Evolutionary conservation across 2,329 filamentous ascomycete species (phyloP), one percentile per base, ranked within the genome.

Genomic region (Plectosphaerella plurivora): DNA sequence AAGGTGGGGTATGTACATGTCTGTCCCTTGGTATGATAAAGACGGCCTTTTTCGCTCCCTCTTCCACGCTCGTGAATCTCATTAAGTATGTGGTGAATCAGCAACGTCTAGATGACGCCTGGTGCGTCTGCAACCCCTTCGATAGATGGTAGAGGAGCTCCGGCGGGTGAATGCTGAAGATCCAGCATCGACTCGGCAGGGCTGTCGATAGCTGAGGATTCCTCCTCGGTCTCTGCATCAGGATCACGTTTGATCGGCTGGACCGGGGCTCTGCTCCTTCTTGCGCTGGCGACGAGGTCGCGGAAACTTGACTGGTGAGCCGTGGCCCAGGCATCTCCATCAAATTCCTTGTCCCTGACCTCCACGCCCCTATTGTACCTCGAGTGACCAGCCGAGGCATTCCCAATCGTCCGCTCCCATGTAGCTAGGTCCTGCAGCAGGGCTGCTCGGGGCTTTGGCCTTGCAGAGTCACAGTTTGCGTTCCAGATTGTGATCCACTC

Each of bases 401-500:
- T 3, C 42, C 67, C 70, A 18, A 44, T 18, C 0, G 88, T 93
- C 45, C 84, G 80, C 68, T 99, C 94, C 93, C 94, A 97, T 1
- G 82, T 70, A 20, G 93, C 88, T 12, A 99, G 68, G 55, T 97
- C 93, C 14, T 81, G 82, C 15, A 96, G 69, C 5, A 99, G 69
- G 53, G 94, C 86, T 7, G 72, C 64, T 57, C 89, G 90, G 11
- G 77, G 76, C 64, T 87, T 88, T 0, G 91, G 91, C 2, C 75
- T 74, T 36, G 81, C 81, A 2, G 92, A 88, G 68, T 99, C 94
- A 70, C 91, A 96, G 65, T 99, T 99, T 11, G 95, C 89, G 67
- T 99, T 99, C 88, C 91, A 97, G 16, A 99, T 73, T 37, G 94
- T 97, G 49, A 94, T 79, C 92, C 92, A 99, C 68, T 99, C 94